These are phyloP conservation scores for Vitis vinifera DNA, from an alignment of 164 flowering plant genomes.

Conservation along the genomic window DNA sequence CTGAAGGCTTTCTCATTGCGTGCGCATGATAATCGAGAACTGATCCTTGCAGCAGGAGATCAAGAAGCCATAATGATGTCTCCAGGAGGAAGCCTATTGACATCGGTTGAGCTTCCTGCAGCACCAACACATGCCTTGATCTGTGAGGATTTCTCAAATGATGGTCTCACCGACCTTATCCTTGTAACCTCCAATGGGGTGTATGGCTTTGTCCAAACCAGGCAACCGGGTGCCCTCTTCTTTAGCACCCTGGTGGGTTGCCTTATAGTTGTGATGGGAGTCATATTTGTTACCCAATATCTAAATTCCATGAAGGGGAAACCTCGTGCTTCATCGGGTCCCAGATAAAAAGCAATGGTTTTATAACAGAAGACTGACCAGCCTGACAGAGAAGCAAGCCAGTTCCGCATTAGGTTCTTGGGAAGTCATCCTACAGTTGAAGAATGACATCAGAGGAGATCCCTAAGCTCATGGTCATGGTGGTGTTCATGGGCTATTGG, in stretches of 20 bases:
- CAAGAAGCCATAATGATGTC: slow-evolving; percentile 87
- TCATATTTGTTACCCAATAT: slow-evolving; percentile 83
- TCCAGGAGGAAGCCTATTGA: slow-evolving; percentile 72
- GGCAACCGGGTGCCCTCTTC: slow-evolving; percentile 98
- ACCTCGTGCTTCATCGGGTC: slow-evolving; percentile 63
- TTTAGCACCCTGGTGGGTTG: slow-evolving; percentile 96
- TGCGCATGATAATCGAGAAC: slow-evolving; percentile 57
- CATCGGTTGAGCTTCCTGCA: slow-evolving; percentile 77
- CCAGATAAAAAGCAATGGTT: slow-evolving; percentile 1
- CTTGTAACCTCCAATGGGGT: slow-evolving; percentile 81
- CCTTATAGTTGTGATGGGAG: slow-evolving; percentile 91
- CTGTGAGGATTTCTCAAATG: slow-evolving; percentile 82
- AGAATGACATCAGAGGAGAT: too few relatives aligned
- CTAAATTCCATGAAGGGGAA: slow-evolving; percentile 76
- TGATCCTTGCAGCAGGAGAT: slow-evolving; percentile 92
- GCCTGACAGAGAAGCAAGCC: too few relatives aligned
- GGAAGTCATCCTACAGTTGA: too few relatives aligned
- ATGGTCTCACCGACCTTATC: slow-evolving; percentile 91
- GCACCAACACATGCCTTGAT: slow-evolving; percentile 84
- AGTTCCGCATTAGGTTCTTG: too few relatives aligned
- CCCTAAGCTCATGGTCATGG: too few relatives aligned
- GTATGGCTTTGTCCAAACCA: slow-evolving; percentile 93
- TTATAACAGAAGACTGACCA: not conserved
- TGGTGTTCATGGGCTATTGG: too few relatives aligned
- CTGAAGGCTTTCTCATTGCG: slow-evolving; percentile 65